Evolutionary conservation across 2,329 filamentous ascomycete species (phyloP).

Genomic region (Diaporthe destruens): DNA sequence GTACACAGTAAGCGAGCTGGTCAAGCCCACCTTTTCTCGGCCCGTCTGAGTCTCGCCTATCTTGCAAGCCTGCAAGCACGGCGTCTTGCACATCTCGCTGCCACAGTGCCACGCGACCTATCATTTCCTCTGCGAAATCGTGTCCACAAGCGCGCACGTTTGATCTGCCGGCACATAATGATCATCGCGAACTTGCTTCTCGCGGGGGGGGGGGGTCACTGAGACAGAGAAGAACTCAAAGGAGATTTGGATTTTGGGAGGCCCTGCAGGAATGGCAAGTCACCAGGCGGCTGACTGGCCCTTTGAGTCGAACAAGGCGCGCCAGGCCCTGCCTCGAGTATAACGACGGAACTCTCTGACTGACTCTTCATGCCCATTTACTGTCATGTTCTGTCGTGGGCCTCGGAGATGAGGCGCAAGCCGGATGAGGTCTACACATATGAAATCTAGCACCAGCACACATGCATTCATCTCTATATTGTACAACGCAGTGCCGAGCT

Average conservation of each 20-base stretch:
- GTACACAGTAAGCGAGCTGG: conserved; percentile 33
- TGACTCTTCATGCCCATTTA: not conserved
- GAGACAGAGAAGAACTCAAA: conserved; percentile 11
- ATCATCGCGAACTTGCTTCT: conserved; percentile 10
- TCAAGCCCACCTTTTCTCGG: conserved; percentile 29
- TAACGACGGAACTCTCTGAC: not conserved
- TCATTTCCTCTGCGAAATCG: conserved; percentile 18
- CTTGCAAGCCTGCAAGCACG: not conserved
- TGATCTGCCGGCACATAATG: conserved; percentile 30
- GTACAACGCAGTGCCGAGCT: conserved; percentile 3
- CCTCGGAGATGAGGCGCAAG: not conserved
- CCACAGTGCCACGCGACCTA: conserved; percentile 11
- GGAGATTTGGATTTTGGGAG: not conserved
- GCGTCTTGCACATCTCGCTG: conserved; percentile 12
- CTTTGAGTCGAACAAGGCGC: not conserved
- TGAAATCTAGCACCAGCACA: not conserved
- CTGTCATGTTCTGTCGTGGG: not conserved
- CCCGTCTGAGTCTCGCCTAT: conserved; percentile 31
- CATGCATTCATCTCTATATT: not conserved
- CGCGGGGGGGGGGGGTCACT: not conserved
- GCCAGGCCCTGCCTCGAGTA: not conserved
- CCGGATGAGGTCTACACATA: not conserved
- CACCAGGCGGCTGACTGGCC: not conserved
- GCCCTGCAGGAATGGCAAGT: conserved; percentile 25
- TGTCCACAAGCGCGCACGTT: conserved; percentile 31